Evolutionary conservation across 2,329 filamentous ascomycete genomes (phyloP).

Genomic region (Mariannaea sp.): DNA sequence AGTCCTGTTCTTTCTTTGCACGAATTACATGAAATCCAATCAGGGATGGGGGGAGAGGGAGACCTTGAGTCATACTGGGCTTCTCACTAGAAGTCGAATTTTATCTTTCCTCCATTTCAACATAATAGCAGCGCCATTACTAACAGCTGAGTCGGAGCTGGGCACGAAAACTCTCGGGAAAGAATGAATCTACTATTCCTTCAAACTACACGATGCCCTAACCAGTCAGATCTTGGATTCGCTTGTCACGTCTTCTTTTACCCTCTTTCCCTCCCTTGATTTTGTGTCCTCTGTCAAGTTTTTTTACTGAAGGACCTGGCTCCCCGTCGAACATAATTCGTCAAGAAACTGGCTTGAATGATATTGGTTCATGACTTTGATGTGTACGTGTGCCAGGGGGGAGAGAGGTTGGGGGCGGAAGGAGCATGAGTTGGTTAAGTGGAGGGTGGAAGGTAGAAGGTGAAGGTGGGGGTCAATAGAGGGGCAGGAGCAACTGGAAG

Average conservation of each 20-base stretch:
- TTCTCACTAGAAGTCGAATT: too few species aligned
- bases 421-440: conserved; percentile 5
- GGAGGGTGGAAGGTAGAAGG: conserved; percentile 4
- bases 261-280: conserved; percentile 10
- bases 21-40: conserved; percentile 4
- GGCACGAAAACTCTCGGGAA: conserved; percentile 33
- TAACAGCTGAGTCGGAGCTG: too few species aligned
- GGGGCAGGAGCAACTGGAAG: conserved; percentile 19
- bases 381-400: conserved; percentile 14
- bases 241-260: too few species aligned
- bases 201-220: conserved; percentile 11
- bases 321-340: conserved; percentile 2
- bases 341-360: conserved; percentile 11
- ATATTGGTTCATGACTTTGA: conserved; percentile 18
- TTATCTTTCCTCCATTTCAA: too few species aligned
- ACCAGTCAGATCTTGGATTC: neutral
- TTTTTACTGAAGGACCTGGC: conserved; percentile 9
- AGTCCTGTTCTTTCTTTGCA: neutral
- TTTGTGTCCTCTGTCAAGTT: conserved; percentile 19
- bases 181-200: conserved; percentile 29
- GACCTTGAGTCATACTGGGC: too few species aligned
- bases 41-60: conserved; percentile 1
- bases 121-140: too few species aligned
- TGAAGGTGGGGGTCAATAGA: conserved; percentile 17
- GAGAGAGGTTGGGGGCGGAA: conserved; percentile 14